These are phyloP conservation scores for Solanum tarapatanum DNA, from an alignment of 257 asterid species.

Conservation along the genomic window DNA sequence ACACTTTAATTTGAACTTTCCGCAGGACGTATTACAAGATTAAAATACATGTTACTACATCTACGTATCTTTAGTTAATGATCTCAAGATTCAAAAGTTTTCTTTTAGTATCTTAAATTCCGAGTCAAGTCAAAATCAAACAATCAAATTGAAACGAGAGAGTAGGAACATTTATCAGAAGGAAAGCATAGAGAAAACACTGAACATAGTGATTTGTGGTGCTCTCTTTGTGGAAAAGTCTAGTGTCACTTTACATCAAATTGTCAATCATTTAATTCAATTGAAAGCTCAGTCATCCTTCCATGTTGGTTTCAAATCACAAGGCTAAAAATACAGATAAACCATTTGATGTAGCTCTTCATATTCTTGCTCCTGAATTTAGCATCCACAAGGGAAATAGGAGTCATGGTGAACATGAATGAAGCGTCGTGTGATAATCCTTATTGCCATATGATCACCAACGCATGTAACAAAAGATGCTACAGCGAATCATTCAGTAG, in stretches of 20 bases:
- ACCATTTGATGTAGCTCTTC: background rate
- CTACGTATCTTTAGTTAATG: too few relatives aligned
- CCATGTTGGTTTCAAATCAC: background rate
- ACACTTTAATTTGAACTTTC: too few relatives aligned
- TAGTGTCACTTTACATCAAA: background rate
- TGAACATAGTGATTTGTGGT: background rate
- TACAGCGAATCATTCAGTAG: background rate
- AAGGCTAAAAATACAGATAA: background rate
- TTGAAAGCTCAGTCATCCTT: background rate
- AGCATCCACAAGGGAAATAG: background rate
- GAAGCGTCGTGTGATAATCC: background rate
- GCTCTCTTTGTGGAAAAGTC: background rate
- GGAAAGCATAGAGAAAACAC: background rate
- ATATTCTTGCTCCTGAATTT: background rate
- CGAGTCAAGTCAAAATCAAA: rapidly evolving
- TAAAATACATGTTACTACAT: too few relatives aligned
- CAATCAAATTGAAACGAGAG: background rate
- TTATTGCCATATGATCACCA: background rate
- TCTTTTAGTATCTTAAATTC: background rate
- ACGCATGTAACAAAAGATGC: background rate
- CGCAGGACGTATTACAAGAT: too few relatives aligned
- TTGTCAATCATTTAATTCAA: background rate
- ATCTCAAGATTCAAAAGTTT: rapidly evolving
- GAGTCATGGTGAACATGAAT: background rate
- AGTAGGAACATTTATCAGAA: rapidly evolving